Percentiles rank a stretch among this genome's conserved stretches.
Conservation (phyloP, 345 rosid species). For the Cardiospermum halicacabum region DNA sequence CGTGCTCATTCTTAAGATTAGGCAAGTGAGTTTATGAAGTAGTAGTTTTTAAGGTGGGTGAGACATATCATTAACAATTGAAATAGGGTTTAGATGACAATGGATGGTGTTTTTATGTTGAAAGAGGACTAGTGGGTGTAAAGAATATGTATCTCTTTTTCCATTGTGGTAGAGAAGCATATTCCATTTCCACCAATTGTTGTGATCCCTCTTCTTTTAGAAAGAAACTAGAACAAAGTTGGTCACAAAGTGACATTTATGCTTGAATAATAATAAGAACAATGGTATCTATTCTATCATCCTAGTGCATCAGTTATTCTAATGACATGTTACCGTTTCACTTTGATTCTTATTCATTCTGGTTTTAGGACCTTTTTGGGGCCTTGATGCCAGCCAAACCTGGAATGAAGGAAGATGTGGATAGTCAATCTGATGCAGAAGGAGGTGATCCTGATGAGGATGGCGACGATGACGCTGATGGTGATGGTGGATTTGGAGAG, state of each 20-base stretch:
- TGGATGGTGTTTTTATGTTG: no score
- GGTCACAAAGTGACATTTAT: neutral
- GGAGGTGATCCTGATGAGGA: conserved; percentile 26
- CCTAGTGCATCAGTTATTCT: neutral
- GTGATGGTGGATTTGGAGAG: conserved; percentile 40
- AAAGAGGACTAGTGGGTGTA: neutral
- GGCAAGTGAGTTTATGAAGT: no score
- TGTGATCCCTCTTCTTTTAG: conserved; percentile 1
- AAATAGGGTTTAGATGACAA: no score
- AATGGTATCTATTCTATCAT: neutral
- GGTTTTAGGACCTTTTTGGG: conserved; percentile 32
- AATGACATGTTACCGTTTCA: neutral
- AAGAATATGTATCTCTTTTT: neutral
- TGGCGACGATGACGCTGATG: conserved; percentile 25
- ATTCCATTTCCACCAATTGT: conserved; percentile 18
- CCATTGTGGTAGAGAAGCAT: conserved; percentile 16
- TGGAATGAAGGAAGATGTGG: conserved; percentile 28
- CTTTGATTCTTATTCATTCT: neutral
- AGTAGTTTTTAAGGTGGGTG: no score
- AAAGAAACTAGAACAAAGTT: neutral
- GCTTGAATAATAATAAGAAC: neutral
- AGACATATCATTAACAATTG: no score
- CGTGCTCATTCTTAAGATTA: neutral
- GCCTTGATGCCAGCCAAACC: conserved; percentile 19
- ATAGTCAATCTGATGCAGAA: conserved; percentile 21